phyloP scores from a whole-genome alignment of 306 rosid genomes.

The Albizia julibrissin region DNA sequence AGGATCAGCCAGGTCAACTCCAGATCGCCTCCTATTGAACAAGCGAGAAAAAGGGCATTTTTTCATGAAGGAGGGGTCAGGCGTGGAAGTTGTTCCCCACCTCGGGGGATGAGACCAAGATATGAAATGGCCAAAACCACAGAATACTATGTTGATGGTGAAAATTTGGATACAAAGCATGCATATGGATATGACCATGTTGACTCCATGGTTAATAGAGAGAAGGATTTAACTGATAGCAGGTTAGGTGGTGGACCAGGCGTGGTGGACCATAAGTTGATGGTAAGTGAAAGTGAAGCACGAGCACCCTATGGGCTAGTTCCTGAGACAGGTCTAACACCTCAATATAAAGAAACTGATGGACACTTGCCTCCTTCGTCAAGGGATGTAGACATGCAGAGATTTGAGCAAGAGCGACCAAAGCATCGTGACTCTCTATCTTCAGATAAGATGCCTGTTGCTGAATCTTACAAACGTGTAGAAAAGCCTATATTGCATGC shows the following conservation, averaged over 20 bases:
- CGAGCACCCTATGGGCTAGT: conserved; percentile 52
- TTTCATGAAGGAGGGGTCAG: conserved; percentile 50
- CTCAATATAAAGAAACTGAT: conserved; percentile 41
- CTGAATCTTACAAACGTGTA: conserved; percentile 43
- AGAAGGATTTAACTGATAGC: conserved; percentile 48
- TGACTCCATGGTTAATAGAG: conserved; percentile 37
- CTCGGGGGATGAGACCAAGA: conserved; percentile 46
- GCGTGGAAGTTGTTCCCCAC: conserved; percentile 52
- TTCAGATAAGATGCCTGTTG: conserved; percentile 49
- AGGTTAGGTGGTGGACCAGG: conserved; percentile 49
- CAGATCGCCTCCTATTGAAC: conserved; percentile 59
- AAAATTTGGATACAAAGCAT: conserved; percentile 35
- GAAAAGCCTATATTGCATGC: conserved; percentile 47
- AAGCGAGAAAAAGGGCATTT: conserved; percentile 49
- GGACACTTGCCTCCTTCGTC: conserved; percentile 44
- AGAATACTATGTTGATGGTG: conserved; percentile 44
- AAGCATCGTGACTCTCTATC: conserved; percentile 44
- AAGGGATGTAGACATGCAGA: conserved; percentile 40
- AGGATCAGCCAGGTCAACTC: conserved; percentile 46
- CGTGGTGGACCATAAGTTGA: conserved; percentile 45
- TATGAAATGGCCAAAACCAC: conserved; percentile 42
- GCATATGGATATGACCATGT: conserved; percentile 27
- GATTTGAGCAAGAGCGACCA: conserved; percentile 55
- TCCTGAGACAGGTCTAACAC: conserved; percentile 39
- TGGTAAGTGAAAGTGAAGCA: conserved; percentile 44